Conservation (phyloP, 176 grass and related monocot species). For the Oryza meridionalis region DNA sequence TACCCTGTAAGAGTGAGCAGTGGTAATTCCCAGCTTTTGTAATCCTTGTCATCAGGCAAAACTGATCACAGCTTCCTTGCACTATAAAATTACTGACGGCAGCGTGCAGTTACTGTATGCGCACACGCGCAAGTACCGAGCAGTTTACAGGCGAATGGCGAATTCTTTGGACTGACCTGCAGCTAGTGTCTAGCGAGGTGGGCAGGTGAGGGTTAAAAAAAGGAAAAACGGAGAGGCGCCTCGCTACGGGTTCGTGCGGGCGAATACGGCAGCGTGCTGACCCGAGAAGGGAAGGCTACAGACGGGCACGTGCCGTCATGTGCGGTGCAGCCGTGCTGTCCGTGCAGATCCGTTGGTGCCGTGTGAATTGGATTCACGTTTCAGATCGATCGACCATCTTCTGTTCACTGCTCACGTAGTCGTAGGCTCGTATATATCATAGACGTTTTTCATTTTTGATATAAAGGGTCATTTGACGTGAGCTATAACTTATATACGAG, state of each 20-base stretch:
- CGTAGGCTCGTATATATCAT: no score
- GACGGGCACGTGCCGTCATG: slow-evolving; percentile 23
- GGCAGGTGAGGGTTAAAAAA: no score
- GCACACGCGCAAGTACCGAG: slow-evolving; percentile 6
- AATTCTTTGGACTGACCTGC: not conserved
- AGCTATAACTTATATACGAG: no score
- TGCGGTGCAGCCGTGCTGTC: not conserved
- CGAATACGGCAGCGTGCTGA: slow-evolving; percentile 3
- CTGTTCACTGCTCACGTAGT: no score
- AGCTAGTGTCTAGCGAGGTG: not conserved
- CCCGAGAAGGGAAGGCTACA: not conserved
- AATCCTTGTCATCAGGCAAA: not conserved
- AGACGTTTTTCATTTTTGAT: no score
- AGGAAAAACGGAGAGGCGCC: not conserved
- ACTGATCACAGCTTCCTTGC: not conserved
- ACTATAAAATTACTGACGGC: not conserved
- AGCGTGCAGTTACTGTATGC: not conserved
- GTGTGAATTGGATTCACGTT: not conserved
- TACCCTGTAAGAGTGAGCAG: no score
- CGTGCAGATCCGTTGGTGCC: not conserved
- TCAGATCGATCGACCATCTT: not conserved
- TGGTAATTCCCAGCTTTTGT: not conserved
- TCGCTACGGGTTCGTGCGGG: not conserved
- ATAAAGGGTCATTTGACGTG: no score
- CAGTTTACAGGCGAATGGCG: not conserved